Evolutionary conservation across 495 filamentous ascomycete species (phyloP).

Genomic region (Podospora comata): DNA sequence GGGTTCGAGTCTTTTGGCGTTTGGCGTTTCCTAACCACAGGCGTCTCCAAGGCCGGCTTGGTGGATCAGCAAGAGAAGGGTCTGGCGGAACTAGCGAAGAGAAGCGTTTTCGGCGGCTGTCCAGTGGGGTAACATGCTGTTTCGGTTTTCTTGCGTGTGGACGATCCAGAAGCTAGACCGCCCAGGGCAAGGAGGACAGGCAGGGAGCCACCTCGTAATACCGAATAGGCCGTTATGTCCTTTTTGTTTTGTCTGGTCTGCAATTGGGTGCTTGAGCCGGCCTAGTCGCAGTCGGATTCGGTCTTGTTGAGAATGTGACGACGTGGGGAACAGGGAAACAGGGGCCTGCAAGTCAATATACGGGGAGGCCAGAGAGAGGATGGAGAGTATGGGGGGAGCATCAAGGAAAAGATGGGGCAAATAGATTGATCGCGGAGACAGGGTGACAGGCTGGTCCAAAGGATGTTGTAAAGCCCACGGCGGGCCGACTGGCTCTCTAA

Average conservation of each 20-base stretch:
- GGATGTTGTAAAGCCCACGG: constrained; percentile 16
- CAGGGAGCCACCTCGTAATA: constrained; percentile 19
- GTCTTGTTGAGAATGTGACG: neutral
- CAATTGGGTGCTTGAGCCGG: neutral
- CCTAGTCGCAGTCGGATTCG: constrained; percentile 7
- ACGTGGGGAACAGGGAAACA: neutral
- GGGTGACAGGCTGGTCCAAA: constrained; percentile 22
- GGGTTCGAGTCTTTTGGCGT: constrained; percentile 7
- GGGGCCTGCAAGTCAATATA: constrained; percentile 31
- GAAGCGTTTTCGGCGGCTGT: constrained; percentile 30
- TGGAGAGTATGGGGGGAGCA: constrained; percentile 21
- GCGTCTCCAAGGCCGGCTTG: constrained; percentile 7
- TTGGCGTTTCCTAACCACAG: constrained; percentile 25
- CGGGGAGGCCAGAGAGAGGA: constrained; percentile 16
- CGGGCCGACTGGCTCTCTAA: constrained; percentile 16
- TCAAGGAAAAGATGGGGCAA: constrained; percentile 28
- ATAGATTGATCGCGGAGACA: constrained; percentile 34
- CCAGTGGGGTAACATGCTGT: constrained; percentile 32
- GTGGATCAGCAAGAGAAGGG: constrained; percentile 24
- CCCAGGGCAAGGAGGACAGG: neutral
- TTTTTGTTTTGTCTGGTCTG: constrained; percentile 7
- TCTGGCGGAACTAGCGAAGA: constrained; percentile 18
- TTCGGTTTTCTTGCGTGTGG: constrained; percentile 4
- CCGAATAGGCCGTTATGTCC: constrained; percentile 11
- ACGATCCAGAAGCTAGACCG: constrained; percentile 7